Evolutionary conservation across 176 grass and related monocot species (phyloP), one percentile per base, ranked within the genome.

Genomic region (Thalia dealbata): DNA sequence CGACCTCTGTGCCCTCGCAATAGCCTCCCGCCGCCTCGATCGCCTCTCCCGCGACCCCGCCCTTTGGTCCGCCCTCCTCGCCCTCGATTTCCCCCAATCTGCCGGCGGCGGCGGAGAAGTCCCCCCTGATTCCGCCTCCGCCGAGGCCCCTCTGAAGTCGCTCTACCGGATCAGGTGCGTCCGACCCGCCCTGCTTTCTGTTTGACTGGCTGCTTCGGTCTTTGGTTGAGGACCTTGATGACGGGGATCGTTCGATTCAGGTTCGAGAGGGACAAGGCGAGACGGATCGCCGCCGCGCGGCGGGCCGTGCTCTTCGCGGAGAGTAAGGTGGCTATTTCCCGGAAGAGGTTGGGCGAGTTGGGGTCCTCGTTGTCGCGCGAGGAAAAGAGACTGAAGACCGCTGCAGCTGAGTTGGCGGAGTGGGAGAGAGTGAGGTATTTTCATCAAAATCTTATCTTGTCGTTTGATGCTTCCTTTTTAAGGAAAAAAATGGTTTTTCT

Each of bases 1-100:
- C 60, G 90, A 93, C 77, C 83, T 99, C 71, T 99, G 95, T 83
- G 78, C 83, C 81, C 72, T 99, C 74, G 81, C 90, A 75, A 93
- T 91, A 52, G 76, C 87, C 70, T 93, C 79, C 74, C 87, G 83
- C 58, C 83, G 87, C 78, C 82, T 97, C 76, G 70, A 78, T 26
- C 89, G 85, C 79, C 90, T 92, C 21, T 90, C 95, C 46, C 54
- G 76, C 52, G 73, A 92, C 62, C 66, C 78, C 45, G 4, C 73
- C 81, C 80, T 91, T 46, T 97, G 95, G 90, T 73, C 79, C n/a
- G 18, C 19, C 12, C 85, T 97, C 54, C 63, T 97, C 61, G 80
- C 90, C 69, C 73, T 82, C 61, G 87, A 99, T 70, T 93, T 99
- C 56, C 87, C 84, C 64, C 43, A 4, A 38, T 38, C 81, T 56